Evolutionary conservation across 2,329 filamentous ascomycete species (phyloP), one percentile per base, ranked within the genome.

Genomic region (Fusarium nisikadoi): DNA sequence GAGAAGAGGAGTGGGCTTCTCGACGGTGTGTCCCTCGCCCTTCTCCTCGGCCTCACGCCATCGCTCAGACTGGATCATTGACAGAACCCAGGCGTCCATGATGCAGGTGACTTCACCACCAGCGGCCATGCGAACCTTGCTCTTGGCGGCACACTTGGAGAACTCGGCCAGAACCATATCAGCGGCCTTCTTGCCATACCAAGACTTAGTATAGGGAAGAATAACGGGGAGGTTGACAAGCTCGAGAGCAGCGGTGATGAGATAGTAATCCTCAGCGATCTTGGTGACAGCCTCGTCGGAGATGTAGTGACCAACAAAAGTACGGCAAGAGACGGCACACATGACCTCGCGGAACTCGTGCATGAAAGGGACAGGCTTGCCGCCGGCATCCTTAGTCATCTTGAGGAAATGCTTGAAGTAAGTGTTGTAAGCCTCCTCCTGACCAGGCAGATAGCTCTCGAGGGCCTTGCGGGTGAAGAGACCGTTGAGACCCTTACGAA

Each of bases 171-270:
- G 86, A 38, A 97, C 94, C 91, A 97, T 94, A 79, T 97, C 94
- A 65, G 95, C 91, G 35, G 94, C 94, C 85, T 95, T 97, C 88
- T 98, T 97, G 77, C 95, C 96, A 79, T 97, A 97, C 94, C 94
- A 98, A 9, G 94, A 94, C 86, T 94, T 95, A 80, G 95, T 98
- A 86, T 90, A 98, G 42, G 95, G 95, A 43, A 98, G 84, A 80
- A 98, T 98, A 83, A 98, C 93, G 66, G 96, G 95, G 86, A 98
- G 97, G 86, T 98, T 98, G 86, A 99, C 96, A 50, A 98, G 89
- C 83, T 99, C 96, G 75, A 98, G 89, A 27, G 96, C 96, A 64
- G 93, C 95, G 19, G 96, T 98, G 80, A 98, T 97, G 73, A 95
- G 89, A 84, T 97, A 98, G 85, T 97, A 99, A 84, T 98, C 95